phyloP scores from a whole-genome alignment of 1,139 yeast species.

The Meyerozyma sp. region DNA sequence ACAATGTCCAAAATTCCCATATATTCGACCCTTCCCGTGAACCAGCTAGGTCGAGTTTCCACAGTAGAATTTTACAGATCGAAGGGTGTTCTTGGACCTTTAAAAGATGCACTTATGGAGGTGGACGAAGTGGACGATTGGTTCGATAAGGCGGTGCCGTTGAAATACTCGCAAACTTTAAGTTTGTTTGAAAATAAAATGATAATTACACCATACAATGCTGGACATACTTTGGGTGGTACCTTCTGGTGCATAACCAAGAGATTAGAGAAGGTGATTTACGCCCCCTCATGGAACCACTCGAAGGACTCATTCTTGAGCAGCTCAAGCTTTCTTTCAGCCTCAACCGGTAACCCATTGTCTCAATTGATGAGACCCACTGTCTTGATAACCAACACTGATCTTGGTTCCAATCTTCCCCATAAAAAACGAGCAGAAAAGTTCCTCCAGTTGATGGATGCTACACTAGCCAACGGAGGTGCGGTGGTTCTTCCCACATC shows the following conservation, averaged over 20 bases:
- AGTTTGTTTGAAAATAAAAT: slow-evolving; percentile 56
- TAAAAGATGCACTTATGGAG: slow-evolving; percentile 56
- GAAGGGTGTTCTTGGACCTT: slow-evolving; percentile 71
- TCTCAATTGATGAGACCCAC: slow-evolving; percentile 74
- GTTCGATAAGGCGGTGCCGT: slow-evolving; percentile 61
- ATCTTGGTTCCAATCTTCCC: slow-evolving; percentile 61
- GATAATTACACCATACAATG: slow-evolving; percentile 74
- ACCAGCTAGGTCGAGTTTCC: slow-evolving; percentile 79
- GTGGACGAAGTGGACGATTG: slow-evolving; percentile 73
- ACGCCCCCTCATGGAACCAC: slow-evolving; percentile 96
- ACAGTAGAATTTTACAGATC: slow-evolving; percentile 78
- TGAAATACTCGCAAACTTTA: slow-evolving; percentile 80
- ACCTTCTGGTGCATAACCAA: slow-evolving; percentile 76
- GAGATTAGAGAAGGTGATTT: slow-evolving; percentile 71
- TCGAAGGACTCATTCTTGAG: slow-evolving; percentile 81
- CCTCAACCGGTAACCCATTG: slow-evolving; percentile 46
- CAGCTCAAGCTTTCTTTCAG: slow-evolving; percentile 63
- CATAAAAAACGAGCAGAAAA: slow-evolving; percentile 63
- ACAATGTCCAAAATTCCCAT: slow-evolving; percentile 64
- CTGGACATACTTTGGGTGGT: slow-evolving; percentile 95
- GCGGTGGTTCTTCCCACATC: slow-evolving; percentile 81
- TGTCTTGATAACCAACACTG: slow-evolving; percentile 73
- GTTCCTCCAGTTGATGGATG: slow-evolving; percentile 58
- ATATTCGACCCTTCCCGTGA: slow-evolving; percentile 84
- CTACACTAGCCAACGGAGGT: slow-evolving; percentile 66